These are phyloP conservation scores for Daldinia eschscholtzii DNA, from an alignment of 2,329 filamentous ascomycete genomes.

Conservation along the genomic window DNA sequence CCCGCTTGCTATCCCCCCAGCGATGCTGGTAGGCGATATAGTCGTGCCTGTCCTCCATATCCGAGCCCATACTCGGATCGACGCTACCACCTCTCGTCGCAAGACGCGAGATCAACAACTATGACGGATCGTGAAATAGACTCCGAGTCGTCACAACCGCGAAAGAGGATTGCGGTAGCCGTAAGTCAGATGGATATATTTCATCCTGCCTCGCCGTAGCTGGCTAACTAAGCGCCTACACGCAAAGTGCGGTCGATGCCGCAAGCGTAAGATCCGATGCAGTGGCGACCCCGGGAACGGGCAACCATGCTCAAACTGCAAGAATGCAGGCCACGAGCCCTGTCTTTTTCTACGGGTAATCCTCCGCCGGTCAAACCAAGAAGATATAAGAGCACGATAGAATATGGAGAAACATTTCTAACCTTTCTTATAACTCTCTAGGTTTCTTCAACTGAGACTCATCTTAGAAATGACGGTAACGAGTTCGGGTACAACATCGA, in stretches of 20 bases:
- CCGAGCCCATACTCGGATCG: slow-evolving; percentile 54
- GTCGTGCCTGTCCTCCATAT: slow-evolving; percentile 56
- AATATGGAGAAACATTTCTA: slow-evolving; percentile 31
- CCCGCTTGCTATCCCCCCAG: slow-evolving; percentile 55
- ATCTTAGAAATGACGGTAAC: slow-evolving; percentile 50
- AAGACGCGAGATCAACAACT: slow-evolving; percentile 54
- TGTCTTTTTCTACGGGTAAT: slow-evolving; percentile 86
- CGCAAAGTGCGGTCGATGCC: slow-evolving; percentile 84
- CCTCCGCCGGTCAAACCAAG: slow-evolving; percentile 23
- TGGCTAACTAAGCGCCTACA: slow-evolving; percentile 42
- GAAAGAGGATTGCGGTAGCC: slow-evolving; percentile 71
- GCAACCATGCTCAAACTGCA: slow-evolving; percentile 86
- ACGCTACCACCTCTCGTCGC: slow-evolving; percentile 55
- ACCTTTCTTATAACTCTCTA: slow-evolving; percentile 42
- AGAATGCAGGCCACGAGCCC: slow-evolving; percentile 74
- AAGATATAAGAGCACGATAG: slow-evolving; percentile 9
- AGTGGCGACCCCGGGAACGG: slow-evolving; percentile 85
- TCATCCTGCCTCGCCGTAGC: slow-evolving; percentile 19
- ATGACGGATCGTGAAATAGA: slow-evolving; percentile 59
- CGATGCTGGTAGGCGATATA: slow-evolving; percentile 58
- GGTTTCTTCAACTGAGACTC: slow-evolving; percentile 57
- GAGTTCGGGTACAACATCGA: slow-evolving; percentile 56
- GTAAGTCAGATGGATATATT: slow-evolving; percentile 57
- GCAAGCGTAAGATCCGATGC: slow-evolving; percentile 94
- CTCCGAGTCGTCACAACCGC: slow-evolving; percentile 59